These are phyloP conservation scores for Boletus sp. DNA, from an alignment of 768 basidiomycete species.

Conservation along the genomic window DNA sequence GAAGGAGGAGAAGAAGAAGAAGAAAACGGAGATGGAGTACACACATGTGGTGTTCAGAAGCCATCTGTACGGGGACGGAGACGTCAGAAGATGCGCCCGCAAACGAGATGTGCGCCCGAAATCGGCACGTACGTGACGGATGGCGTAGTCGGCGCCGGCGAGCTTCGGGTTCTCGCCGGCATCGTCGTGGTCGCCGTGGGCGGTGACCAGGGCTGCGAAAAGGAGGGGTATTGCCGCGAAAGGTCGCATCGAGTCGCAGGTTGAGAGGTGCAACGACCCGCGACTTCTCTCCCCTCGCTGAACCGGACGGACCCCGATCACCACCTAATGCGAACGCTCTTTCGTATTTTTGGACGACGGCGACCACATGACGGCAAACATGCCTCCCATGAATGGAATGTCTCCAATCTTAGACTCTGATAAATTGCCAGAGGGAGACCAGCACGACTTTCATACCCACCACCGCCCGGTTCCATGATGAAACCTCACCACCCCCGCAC, in stretches of 20 bases:
- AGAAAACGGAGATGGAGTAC: slow-evolving; percentile 12
- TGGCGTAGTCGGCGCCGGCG: slow-evolving; percentile 59
- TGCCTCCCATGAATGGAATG: too few species aligned
- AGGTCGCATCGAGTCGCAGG: slow-evolving; percentile 43
- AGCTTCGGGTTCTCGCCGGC: slow-evolving; percentile 59
- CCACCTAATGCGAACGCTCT: background rate
- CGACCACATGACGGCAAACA: too few species aligned
- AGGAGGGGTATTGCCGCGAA: slow-evolving; percentile 42
- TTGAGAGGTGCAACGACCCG: slow-evolving; percentile 8
- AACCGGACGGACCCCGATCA: slow-evolving; percentile 21
- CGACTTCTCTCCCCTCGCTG: background rate
- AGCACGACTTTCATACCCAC: too few species aligned
- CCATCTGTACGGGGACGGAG: slow-evolving; percentile 59
- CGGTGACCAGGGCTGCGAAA: slow-evolving; percentile 33
- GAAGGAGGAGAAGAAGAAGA: background rate
- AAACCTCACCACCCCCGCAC: too few species aligned
- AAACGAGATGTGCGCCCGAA: slow-evolving; percentile 2
- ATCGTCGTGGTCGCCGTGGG: slow-evolving; percentile 65
- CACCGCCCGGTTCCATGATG: too few species aligned
- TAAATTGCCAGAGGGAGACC: too few species aligned
- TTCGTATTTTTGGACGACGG: too few species aligned
- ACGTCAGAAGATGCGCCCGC: slow-evolving; percentile 11
- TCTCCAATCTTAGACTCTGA: too few species aligned
- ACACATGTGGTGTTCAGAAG: slow-evolving; percentile 85
- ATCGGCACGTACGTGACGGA: slow-evolving; percentile 75